Evolutionary conservation across 2,329 filamentous ascomycete genomes (phyloP).

Genomic region (Phyllosticta citrichinensis): DNA sequence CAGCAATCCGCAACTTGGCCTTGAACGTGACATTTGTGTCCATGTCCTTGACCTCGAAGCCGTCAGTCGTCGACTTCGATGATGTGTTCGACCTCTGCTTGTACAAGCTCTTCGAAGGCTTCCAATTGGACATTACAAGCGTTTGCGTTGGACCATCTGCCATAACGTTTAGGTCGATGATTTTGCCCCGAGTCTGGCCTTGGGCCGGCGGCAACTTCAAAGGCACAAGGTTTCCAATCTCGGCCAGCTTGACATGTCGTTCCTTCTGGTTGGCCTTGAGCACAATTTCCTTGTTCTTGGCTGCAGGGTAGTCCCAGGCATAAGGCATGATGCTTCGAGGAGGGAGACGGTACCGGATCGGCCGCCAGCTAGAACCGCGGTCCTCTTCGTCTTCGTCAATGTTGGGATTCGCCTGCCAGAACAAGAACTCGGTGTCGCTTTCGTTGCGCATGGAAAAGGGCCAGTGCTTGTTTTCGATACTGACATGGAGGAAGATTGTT

Average conservation of each 20-base stretch:
- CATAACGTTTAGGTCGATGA: slow-evolving; percentile 92
- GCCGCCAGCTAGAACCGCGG: slow-evolving; percentile 72
- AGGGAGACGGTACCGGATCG: slow-evolving; percentile 83
- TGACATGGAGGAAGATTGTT: slow-evolving; percentile 87
- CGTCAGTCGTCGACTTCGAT: slow-evolving; percentile 52
- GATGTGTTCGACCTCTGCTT: slow-evolving; percentile 48
- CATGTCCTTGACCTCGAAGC: slow-evolving; percentile 89
- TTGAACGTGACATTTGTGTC: slow-evolving; percentile 83
- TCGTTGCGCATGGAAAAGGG: slow-evolving; percentile 98
- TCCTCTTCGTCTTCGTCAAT: slow-evolving; percentile 87
- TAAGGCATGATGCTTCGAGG: slow-evolving; percentile 98
- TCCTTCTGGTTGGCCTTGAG: slow-evolving; percentile 71
- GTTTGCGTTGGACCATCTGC: slow-evolving; percentile 94
- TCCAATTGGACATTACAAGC: slow-evolving; percentile 87
- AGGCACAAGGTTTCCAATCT: slow-evolving; percentile 91
- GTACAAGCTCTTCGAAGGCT: slow-evolving; percentile 86
- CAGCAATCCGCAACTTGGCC: slow-evolving; percentile 77
- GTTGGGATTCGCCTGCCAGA: slow-evolving; percentile 90
- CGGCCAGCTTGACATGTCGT: slow-evolving; percentile 84
- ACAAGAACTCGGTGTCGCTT: slow-evolving; percentile 91
- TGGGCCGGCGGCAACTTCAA: slow-evolving; percentile 71
- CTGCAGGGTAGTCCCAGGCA: slow-evolving; percentile 96
- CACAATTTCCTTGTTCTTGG: slow-evolving; percentile 90
- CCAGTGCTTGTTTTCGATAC: slow-evolving; percentile 88
- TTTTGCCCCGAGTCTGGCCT: slow-evolving; percentile 60